A percentile compares a stretch with the other conserved stretches of the same genome.
Evolutionary conservation across 768 basidiomycete genomes (phyloP).

Genomic region (Cystofilobasidium bisporidii): DNA sequence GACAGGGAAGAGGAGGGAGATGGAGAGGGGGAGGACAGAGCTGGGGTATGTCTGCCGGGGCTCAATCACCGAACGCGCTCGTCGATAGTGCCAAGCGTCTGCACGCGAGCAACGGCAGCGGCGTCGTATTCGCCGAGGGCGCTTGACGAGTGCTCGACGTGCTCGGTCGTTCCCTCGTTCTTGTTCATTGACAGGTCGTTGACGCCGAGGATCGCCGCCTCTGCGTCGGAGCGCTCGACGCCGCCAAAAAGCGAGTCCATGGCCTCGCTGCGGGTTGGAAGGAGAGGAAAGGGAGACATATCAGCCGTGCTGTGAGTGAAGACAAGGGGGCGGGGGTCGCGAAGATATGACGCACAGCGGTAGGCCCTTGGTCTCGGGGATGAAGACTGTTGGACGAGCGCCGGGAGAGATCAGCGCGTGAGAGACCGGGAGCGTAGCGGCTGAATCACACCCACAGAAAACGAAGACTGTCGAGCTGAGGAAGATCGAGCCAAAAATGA

Average conservation of each 20-base stretch:
- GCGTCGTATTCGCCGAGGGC: not conserved
- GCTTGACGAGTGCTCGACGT: slow-evolving; percentile 1
- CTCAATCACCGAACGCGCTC: too few species aligned
- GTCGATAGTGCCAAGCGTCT: not conserved
- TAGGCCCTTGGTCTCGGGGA: slow-evolving; percentile 13
- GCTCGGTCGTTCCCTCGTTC: slow-evolving; percentile 1
- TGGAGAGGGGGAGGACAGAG: too few species aligned
- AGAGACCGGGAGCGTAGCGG: not conserved
- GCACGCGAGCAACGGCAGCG: not conserved
- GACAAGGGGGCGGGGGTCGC: too few species aligned
- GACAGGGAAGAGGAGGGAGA: too few species aligned
- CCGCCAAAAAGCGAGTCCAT: slow-evolving; percentile 23
- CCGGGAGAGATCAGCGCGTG: not conserved
- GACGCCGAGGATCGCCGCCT: slow-evolving; percentile 12
- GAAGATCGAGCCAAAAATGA: slow-evolving; percentile 21
- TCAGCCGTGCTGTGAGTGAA: too few species aligned
- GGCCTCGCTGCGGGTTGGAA: slow-evolving; percentile 5
- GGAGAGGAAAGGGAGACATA: not conserved
- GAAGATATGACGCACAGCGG: not conserved
- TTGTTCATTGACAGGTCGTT: slow-evolving; percentile 13
- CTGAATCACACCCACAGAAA: not conserved
- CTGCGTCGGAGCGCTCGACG: slow-evolving; percentile 20
- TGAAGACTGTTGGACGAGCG: slow-evolving; percentile 13
- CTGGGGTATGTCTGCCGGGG: too few species aligned
- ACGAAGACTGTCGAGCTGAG: not conserved